A percentile compares a stretch with the other conserved stretches of the same genome.
These are phyloP conservation scores for Magnusiomyces fungicola DNA, from an alignment of 1,139 yeast genomes.

Conservation along the genomic window DNA sequence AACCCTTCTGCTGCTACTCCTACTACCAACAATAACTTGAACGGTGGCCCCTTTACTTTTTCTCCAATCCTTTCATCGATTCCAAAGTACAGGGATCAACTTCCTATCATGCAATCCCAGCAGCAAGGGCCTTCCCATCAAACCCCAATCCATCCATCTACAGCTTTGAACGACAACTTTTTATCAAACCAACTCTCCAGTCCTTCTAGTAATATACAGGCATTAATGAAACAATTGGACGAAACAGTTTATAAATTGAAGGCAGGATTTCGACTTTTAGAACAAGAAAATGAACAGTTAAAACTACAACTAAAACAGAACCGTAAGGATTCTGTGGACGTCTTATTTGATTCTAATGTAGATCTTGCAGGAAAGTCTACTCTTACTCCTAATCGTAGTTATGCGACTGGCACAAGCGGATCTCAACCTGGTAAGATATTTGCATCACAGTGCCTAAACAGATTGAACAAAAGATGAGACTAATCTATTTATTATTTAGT, in stretches of 20 bases:
- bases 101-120: neutral
- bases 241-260: conserved; percentile 8
- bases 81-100: neutral
- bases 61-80: conserved; percentile 1
- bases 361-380: too few species aligned
- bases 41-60: neutral
- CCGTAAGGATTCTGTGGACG: neutral
- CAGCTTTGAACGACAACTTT: neutral
- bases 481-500: neutral
- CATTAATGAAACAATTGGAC: conserved; percentile 4
- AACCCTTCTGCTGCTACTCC: neutral
- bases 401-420: too few species aligned
- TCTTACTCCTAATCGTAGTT: too few species aligned
- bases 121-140: neutral
- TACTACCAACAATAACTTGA: neutral
- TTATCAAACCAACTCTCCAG: neutral
- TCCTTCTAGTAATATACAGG: neutral
- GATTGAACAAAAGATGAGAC: too few species aligned
- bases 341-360: neutral
- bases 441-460: too few species aligned
- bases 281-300: conserved; percentile 7
- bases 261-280: conserved; percentile 6
- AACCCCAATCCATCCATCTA: neutral
- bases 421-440: too few species aligned
- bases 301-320: neutral